phyloP scores from a whole-genome alignment of 495 filamentous ascomycete genomes.

The Podospora appendiculata region DNA sequence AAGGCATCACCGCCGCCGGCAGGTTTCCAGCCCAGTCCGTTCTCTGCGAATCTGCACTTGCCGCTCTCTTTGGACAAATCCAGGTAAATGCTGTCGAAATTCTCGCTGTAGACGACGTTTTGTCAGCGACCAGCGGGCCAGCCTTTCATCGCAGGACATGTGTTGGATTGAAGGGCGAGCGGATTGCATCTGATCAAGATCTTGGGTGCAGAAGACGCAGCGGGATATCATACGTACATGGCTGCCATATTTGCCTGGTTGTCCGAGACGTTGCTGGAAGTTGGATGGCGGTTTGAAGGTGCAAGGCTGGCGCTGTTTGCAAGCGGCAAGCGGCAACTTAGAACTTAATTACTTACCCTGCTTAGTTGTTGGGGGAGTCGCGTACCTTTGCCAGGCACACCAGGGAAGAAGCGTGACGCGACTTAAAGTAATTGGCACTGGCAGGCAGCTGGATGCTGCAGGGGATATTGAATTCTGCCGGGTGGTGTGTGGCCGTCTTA shows the following conservation, averaged over 20 bases:
- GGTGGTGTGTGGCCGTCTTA: no score
- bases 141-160: background rate
- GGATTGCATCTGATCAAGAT: no score
- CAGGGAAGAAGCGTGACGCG: constrained; percentile 3
- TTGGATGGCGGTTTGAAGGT: background rate
- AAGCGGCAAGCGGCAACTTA: background rate
- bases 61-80: constrained; percentile 86
- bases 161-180: background rate
- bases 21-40: constrained; percentile 90
- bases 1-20: constrained; percentile 81
- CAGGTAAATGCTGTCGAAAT: constrained; percentile 91
- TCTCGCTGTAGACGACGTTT: constrained; percentile 47
- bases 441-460: no score
- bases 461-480: no score
- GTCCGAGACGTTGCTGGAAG: background rate
- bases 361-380: no score
- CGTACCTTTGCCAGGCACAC: no score
- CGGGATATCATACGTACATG: background rate
- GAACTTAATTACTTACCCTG: background rate
- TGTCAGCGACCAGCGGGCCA: constrained; percentile 1
- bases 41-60: constrained; percentile 88
- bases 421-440: background rate
- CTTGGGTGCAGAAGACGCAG: no score
- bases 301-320: background rate
- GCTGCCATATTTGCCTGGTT: background rate